phyloP scores from a whole-genome alignment of 2,329 filamentous ascomycete species.

The Aureobasidium sp. region DNA sequence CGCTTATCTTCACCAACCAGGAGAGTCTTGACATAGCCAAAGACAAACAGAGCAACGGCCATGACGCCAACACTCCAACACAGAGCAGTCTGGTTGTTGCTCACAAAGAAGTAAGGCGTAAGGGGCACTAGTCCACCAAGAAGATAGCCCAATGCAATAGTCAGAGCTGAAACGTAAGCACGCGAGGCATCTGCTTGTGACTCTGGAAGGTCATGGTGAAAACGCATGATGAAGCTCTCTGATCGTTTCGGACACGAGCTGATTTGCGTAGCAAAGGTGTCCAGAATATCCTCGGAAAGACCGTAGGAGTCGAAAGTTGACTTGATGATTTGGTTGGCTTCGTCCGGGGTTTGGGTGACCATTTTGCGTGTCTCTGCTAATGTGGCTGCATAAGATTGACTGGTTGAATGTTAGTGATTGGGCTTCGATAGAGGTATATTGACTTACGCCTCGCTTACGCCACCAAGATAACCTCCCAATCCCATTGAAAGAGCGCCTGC shows the following conservation, averaged over 20 bases:
- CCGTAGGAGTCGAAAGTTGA: conserved; percentile 3
- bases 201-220: conserved; percentile 38
- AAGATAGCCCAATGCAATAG: conserved; percentile 63
- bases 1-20: conserved; percentile 38
- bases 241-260: background rate
- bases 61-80: conserved; percentile 56
- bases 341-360: background rate
- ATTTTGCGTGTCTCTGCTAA: conserved; percentile 1
- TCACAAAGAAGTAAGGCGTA: conserved; percentile 59
- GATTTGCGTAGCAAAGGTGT: conserved; percentile 4
- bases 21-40: conserved; percentile 58
- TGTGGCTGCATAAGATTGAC: conserved; percentile 14
- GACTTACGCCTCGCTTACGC: conserved; percentile 42
- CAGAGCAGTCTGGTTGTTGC: conserved; percentile 42
- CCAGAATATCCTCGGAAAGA: background rate
- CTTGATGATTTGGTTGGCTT: background rate
- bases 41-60: conserved; percentile 52
- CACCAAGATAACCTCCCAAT: conserved; percentile 38
- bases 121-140: conserved; percentile 65
- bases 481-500: conserved; percentile 39
- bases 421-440: background rate
- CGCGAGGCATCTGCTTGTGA: conserved; percentile 36
- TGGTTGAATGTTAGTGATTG: background rate
- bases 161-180: conserved; percentile 51
- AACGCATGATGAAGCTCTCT: conserved; percentile 4